These are phyloP conservation scores for Casaregolazyma suthepensis DNA, from an alignment of 1,139 yeast species.

Conservation along the genomic window DNA sequence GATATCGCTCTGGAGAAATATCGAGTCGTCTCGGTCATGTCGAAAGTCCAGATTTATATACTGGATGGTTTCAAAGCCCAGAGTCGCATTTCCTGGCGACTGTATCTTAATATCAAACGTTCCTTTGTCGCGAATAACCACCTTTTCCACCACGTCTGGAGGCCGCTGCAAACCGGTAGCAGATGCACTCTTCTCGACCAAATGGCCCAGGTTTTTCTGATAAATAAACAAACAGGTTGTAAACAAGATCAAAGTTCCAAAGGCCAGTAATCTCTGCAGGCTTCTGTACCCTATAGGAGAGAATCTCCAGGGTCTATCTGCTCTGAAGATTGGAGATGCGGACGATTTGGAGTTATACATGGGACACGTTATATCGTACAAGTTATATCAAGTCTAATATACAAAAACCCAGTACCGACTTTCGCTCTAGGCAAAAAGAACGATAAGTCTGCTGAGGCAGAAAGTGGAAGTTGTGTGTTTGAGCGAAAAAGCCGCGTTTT, in stretches of 20 bases:
- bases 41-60: constrained; percentile 16
- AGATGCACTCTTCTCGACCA: neutral
- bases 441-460: neutral
- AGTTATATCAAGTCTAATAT: neutral
- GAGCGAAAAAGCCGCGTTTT: neutral
- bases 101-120: neutral
- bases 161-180: neutral
- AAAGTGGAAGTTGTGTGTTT: neutral
- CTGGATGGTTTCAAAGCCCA: constrained; percentile 17
- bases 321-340: neutral
- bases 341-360: constrained; percentile 1
- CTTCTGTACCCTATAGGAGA: neutral
- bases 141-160: neutral
- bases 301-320: neutral
- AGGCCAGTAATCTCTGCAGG: constrained; percentile 1
- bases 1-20: constrained; percentile 13
- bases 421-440: neutral
- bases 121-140: constrained; percentile 1
- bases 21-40: constrained; percentile 15
- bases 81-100: constrained; percentile 12
- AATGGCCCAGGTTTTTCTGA: neutral
- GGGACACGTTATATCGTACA: neutral
- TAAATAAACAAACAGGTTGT: neutral
- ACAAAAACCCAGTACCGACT: neutral
- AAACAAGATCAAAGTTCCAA: neutral